Conservation (phyloP, 805 yeast genomes). For the Blastobotrys muscicola region DNA sequence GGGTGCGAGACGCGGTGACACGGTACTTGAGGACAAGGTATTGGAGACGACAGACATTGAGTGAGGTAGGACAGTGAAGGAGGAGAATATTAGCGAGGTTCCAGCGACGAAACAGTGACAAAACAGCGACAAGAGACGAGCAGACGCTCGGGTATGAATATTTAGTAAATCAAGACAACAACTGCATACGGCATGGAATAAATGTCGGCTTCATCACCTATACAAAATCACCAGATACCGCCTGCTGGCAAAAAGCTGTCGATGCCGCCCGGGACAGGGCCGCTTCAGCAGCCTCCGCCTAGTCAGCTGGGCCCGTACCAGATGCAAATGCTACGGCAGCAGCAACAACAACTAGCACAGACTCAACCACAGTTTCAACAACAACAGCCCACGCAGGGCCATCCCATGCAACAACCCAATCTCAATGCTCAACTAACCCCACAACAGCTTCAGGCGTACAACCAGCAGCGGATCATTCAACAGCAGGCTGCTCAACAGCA, state of each 20-base stretch:
- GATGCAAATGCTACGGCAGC: conserved; percentile 8
- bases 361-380: conserved; percentile 8
- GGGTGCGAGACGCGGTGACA: too few relatives aligned
- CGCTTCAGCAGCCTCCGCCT: conserved; percentile 2
- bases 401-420: conserved; percentile 2
- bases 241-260: conserved; percentile 10
- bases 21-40: too few relatives aligned
- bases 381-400: conserved; percentile 7
- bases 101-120: too few relatives aligned
- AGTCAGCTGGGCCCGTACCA: conserved; percentile 7
- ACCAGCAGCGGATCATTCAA: conserved; percentile 7
- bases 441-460: conserved; percentile 4
- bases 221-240: conserved; percentile 14
- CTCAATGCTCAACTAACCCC: conserved; percentile 6
- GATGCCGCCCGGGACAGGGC: conserved; percentile 4
- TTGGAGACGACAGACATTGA: too few relatives aligned
- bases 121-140: too few relatives aligned
- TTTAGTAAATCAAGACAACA: conserved; percentile 10
- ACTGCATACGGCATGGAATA: conserved; percentile 18
- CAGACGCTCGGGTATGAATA: conserved; percentile 17
- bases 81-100: too few relatives aligned
- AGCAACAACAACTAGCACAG: conserved; percentile 10
- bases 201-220: conserved; percentile 16
- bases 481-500: conserved; percentile 5
- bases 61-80: too few relatives aligned